phyloP scores from a whole-genome alignment of 78 protist genomes.

The Neovahlkampfia damariscottae region DNA sequence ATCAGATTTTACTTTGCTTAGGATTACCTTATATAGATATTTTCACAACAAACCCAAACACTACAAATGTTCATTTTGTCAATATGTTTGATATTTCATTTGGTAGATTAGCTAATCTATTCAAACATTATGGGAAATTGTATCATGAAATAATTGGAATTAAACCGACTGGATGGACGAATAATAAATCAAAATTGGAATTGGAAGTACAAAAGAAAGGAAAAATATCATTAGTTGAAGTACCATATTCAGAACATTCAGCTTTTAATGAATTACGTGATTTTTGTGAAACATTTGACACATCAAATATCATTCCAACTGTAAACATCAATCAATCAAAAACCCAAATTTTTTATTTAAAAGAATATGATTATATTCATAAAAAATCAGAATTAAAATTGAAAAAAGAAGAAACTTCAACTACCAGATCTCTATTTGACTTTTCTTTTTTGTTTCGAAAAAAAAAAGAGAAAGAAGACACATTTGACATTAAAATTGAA shows the following conservation, averaged over 20 bases:
- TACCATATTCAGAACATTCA: not conserved
- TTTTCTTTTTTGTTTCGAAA: too few relatives aligned
- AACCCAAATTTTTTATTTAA: too few relatives aligned
- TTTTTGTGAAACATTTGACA: not conserved
- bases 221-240: not conserved
- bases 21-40: not conserved
- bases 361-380: too few relatives aligned
- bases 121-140: not conserved
- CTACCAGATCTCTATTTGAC: too few relatives aligned
- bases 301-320: not conserved
- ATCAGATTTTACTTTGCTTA: conserved; percentile 12
- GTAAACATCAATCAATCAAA: not conserved
- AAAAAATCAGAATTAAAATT: too few relatives aligned
- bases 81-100: conserved; percentile 12
- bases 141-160: not conserved
- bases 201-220: not conserved
- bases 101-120: not conserved
- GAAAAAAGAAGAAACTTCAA: too few relatives aligned
- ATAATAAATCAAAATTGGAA: not conserved
- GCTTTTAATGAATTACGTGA: not conserved
- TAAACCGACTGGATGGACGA: not conserved
- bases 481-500: too few relatives aligned
- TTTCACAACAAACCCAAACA: conserved; percentile 15
- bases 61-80: conserved; percentile 22
- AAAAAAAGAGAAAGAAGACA: too few relatives aligned